Conservation (phyloP, 352 stramenopile genomes). For the Globisporangium cederbergense region DNA sequence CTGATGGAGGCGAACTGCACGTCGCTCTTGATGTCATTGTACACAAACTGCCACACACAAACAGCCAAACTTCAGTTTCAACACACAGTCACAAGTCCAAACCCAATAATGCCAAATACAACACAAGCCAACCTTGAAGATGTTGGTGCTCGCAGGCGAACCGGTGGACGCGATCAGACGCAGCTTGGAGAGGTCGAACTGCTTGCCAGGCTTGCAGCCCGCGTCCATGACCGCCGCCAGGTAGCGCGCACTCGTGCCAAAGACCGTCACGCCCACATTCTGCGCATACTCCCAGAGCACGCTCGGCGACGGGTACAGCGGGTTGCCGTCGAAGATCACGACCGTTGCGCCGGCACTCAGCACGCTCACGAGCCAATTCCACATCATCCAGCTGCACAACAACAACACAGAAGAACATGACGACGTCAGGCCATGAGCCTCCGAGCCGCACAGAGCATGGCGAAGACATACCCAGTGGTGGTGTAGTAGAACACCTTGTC, state of each 20-base stretch:
- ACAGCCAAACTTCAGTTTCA: background rate
- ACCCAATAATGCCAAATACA: background rate
- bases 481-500: conserved; percentile 84
- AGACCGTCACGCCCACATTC: conserved; percentile 59
- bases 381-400: conserved; percentile 79
- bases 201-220: conserved; percentile 48
- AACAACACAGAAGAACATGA: background rate
- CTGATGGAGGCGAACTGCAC: conserved; percentile 83
- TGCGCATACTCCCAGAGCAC: conserved; percentile 61
- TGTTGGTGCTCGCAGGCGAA: conserved; percentile 70
- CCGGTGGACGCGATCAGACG: conserved; percentile 68
- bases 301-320: conserved; percentile 50
- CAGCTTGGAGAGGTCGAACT: conserved; percentile 67
- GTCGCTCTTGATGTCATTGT: conserved; percentile 67
- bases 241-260: conserved; percentile 75
- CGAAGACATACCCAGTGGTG: conserved; percentile 42
- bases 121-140: conserved; percentile 47
- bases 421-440: background rate
- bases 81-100: background rate
- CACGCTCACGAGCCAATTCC: conserved; percentile 81
- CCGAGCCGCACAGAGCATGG: background rate
- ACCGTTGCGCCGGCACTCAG: conserved; percentile 69
- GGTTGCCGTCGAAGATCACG: conserved; percentile 78
- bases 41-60: conserved; percentile 46
- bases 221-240: conserved; percentile 72